Evolutionary conservation across 495 filamentous ascomycete genomes (phyloP).

Genomic region (Penicillium paradoxum): DNA sequence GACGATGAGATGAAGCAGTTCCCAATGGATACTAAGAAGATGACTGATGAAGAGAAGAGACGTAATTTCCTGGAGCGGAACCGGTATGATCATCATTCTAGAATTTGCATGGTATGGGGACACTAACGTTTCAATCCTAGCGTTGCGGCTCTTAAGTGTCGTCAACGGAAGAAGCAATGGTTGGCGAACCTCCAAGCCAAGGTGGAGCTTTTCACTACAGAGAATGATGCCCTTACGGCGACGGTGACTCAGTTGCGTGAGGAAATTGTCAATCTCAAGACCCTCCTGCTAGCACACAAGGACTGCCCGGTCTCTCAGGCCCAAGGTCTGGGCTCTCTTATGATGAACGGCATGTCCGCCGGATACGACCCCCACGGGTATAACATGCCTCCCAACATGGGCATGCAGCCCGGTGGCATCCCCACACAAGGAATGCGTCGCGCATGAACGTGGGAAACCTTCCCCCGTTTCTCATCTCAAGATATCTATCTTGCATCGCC

Average conservation of each 20-base stretch:
- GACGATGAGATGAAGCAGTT: slow-evolving; percentile 47
- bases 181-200: slow-evolving; percentile 91
- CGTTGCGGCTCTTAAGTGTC: slow-evolving; percentile 93
- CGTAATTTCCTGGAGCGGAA: slow-evolving; percentile 98
- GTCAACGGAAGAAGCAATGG: slow-evolving; percentile 99
- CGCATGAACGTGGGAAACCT: slow-evolving; percentile 10
- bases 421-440: slow-evolving; percentile 38
- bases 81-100: slow-evolving; percentile 57
- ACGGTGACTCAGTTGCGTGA: slow-evolving; percentile 82
- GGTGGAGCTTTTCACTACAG: slow-evolving; percentile 82
- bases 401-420: slow-evolving; percentile 39
- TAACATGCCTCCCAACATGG: slow-evolving; percentile 35
- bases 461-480: slow-evolving; percentile 5
- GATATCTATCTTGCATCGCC: slow-evolving; percentile 1
- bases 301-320: slow-evolving; percentile 90
- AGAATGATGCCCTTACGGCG: slow-evolving; percentile 82
- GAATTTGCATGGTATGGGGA: neutral
- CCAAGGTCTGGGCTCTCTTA: slow-evolving; percentile 69
- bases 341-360: slow-evolving; percentile 54
- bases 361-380: slow-evolving; percentile 38
- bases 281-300: slow-evolving; percentile 87
- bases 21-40: slow-evolving; percentile 61
- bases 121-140: slow-evolving; percentile 45
- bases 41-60: slow-evolving; percentile 98
- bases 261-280: slow-evolving; percentile 94